Conservation (phyloP, 2,329 filamentous ascomycete genomes). For the Calonectria pseudoreteaudii region DNA sequence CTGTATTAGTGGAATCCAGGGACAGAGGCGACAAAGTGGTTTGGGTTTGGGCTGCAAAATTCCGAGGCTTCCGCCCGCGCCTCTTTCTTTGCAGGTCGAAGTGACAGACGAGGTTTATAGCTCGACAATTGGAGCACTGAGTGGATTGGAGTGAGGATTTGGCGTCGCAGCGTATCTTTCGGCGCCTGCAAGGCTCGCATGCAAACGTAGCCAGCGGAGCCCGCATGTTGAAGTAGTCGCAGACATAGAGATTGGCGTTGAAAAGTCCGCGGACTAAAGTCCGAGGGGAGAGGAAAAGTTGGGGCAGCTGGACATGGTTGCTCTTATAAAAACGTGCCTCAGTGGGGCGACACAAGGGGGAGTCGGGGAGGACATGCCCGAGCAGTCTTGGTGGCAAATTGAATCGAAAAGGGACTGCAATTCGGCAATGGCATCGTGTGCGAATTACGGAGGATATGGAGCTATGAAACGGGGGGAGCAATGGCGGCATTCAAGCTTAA, state of each 20-base stretch:
- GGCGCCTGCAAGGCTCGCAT: background rate
- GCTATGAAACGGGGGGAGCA: background rate
- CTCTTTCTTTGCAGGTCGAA: background rate
- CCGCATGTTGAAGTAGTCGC: background rate
- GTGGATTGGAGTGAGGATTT: background rate
- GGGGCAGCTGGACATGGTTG: background rate
- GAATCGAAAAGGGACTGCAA: background rate
- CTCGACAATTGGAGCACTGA: background rate
- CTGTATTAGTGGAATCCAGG: background rate
- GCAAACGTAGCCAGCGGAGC: background rate
- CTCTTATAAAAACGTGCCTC: background rate
- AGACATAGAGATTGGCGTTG: background rate
- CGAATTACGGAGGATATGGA: background rate
- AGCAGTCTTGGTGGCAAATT: background rate
- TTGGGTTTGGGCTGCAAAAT: background rate
- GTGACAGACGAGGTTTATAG: background rate
- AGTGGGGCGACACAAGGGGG: background rate
- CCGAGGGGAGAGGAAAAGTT: background rate
- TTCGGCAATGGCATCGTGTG: background rate
- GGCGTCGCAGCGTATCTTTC: background rate
- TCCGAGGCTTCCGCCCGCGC: background rate
- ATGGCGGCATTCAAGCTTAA: background rate
- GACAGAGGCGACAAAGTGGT: background rate
- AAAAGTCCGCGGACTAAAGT: background rate
- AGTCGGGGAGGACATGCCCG: background rate